phyloP scores from a whole-genome alignment of 768 basidiomycete genomes.

The Suillus spraguei region DNA sequence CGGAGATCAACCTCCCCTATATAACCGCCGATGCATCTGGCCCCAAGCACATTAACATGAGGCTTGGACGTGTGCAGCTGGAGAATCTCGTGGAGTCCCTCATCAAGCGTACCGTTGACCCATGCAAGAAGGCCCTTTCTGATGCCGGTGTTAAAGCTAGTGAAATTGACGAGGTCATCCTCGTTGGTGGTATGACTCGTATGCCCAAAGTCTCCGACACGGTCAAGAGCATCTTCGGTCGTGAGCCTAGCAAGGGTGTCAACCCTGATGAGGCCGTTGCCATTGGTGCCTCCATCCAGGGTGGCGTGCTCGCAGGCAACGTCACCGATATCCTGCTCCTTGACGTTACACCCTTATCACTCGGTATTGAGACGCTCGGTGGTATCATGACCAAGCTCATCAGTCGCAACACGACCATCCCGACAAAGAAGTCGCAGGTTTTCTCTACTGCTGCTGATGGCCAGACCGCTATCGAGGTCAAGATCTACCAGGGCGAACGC shows the following conservation, averaged over 20 bases:
- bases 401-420: slow-evolving; percentile 97
- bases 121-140: slow-evolving; percentile 94
- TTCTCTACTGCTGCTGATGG: slow-evolving; percentile 99
- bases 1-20: slow-evolving; percentile 97
- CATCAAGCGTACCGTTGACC: slow-evolving; percentile 88
- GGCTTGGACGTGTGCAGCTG: slow-evolving; percentile 87
- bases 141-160: slow-evolving; percentile 93
- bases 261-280: slow-evolving; percentile 99
- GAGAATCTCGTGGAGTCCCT: slow-evolving; percentile 83
- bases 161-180: slow-evolving; percentile 95
- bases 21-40: slow-evolving; percentile 95
- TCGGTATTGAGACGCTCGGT: slow-evolving; percentile 95
- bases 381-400: slow-evolving; percentile 99
- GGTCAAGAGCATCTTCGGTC: slow-evolving; percentile 85
- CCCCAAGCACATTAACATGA: slow-evolving; percentile 96
- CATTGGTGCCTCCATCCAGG: slow-evolving; percentile 97
- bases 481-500: slow-evolving; percentile 99
- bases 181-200: slow-evolving; percentile 98
- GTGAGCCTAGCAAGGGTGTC: slow-evolving; percentile 97
- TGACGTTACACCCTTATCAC: slow-evolving; percentile 95
- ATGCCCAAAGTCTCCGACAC: slow-evolving; percentile 96
- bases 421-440: slow-evolving; percentile 98
- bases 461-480: slow-evolving; percentile 99
- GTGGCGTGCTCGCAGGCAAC: slow-evolving; percentile 95
- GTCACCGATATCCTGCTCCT: slow-evolving; percentile 95